Evolutionary conservation across 2,329 filamentous ascomycete genomes (phyloP), one percentile per base, ranked within the genome.

Genomic region (Fusarium sp.): DNA sequence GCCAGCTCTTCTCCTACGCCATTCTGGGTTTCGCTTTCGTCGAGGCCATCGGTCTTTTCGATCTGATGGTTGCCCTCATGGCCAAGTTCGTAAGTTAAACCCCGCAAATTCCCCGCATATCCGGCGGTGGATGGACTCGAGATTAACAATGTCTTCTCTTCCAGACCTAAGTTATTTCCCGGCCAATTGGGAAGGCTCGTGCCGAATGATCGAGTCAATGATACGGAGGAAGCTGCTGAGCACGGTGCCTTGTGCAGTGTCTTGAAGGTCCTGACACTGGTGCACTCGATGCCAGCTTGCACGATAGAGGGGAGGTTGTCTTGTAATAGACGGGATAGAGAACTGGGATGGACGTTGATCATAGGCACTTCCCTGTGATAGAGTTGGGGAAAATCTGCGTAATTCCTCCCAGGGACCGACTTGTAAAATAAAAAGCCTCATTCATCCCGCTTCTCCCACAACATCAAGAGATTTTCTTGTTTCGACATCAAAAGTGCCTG

Each of bases 11-110:
- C 93, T 94, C 93, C 81, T 96, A 97, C 89, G 94, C 94, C 91
- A 96, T 97, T 93, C 89, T 97, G 84, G 94, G 94, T 89, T 97
- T 97, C 89, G 94, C 94, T 85, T 97, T 97, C 92, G 94, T 95
- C 87, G 94, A 97, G 87, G 94, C 94, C 88, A 95, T 94, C 82
- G 93, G 93, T 93, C 92, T 94, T 84, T 94, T 94, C 92, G 92
- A 94, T 84, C 92, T 94, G 84, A 95, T 95, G 93, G 91, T 95
- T 94, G 93, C 93, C 89, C 94, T 95, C 89, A 95, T 95, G 93
- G 93, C 93, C 92, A 95, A 95, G 90, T 94, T 93, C 88, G 92
- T 94, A 90, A 82, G 89, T 91, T 66, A 72, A 66, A 37, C 37
- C 69, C 64, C n/a, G 37, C 9, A 54, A 9, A 73, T n/a, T 11